Evolutionary conservation across 176 grass and related monocot species (phyloP), one percentile per base, ranked within the genome.

Genomic region (Saccharum spontaneum): DNA sequence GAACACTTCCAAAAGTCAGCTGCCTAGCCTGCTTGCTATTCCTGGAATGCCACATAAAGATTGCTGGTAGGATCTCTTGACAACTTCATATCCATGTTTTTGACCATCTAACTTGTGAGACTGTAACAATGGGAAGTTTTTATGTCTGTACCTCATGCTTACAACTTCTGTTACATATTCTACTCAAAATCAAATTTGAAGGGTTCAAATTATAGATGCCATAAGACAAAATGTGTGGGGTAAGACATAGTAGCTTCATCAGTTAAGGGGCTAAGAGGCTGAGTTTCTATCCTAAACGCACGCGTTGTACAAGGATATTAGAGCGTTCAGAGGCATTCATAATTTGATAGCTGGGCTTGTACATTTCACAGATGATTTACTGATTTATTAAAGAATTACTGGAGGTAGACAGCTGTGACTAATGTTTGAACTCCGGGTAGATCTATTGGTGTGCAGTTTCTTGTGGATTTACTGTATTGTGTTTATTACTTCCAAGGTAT

Each of bases 121-220:
- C 30, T 40, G 16, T 85, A 11, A 40, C 61, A 3, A 50, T 78
- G 40, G 15, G 6, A 4, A 17, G 5, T 64, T 52, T 31, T 26
- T 70, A 23, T 34, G 10, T 69, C 23, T 16, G n/a, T 52, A 69
- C 31, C 17, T 66, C 46, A 75, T 86, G 38, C 71, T 86, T 82
- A 77, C 20, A 18, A 7, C 33, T 13, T 14, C 52, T 68, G 17
- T 71, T 71, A 81, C 8, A 31, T 16, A 31, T 89, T 76, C 67
- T 40, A 31, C 23, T 33, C 23, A 79, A 84, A 72, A 33, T 40
- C 0, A 0, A 52, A 45, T 78, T 79, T 55, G 66, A 78, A 10
- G 16, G 67, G 11, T 55, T 83, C 23, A 3, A 66, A 26, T 65
- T 72, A 5, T 41, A 79, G 65, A 65, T 73, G 17, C 17, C n/a